Percentiles rank a stretch among this genome's conserved stretches.
Evolutionary conservation across 306 rosid species (phyloP).

Genomic region (Cercis canadensis): DNA sequence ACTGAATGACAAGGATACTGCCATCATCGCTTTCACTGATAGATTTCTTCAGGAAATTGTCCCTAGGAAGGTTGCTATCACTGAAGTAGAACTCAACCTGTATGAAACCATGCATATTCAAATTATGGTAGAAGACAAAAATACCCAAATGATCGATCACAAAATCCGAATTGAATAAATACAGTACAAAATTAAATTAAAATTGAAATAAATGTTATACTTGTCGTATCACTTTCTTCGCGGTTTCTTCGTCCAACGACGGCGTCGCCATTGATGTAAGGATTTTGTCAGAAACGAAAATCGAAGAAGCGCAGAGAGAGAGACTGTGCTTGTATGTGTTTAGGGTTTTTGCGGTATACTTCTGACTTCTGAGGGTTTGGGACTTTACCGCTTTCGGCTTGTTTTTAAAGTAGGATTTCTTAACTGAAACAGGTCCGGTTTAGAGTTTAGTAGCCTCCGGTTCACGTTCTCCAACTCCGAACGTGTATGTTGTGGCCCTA

Average conservation of each 20-base stretch:
- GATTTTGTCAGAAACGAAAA: background rate
- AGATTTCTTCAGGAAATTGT: constrained; percentile 62
- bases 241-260: constrained; percentile 69
- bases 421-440: background rate
- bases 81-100: constrained; percentile 96
- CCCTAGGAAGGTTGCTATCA: constrained; percentile 90
- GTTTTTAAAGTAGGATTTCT: background rate
- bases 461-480: too few species aligned
- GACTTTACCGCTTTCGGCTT: constrained; percentile 15
- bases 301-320: background rate
- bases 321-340: background rate
- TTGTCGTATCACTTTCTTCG: constrained; percentile 84
- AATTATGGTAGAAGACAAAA: background rate
- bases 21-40: constrained; percentile 75
- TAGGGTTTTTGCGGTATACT: constrained; percentile 52
- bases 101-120: background rate
- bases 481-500: too few species aligned
- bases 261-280: constrained; percentile 59
- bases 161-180: background rate
- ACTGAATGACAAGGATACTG: constrained; percentile 65
- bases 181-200: background rate
- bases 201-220: constrained; percentile 30
- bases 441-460: too few species aligned
- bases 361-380: background rate
- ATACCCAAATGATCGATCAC: background rate